phyloP scores from a whole-genome alignment of 176 grass and related monocot genomes.

The Chrysopogon serrulatus region DNA sequence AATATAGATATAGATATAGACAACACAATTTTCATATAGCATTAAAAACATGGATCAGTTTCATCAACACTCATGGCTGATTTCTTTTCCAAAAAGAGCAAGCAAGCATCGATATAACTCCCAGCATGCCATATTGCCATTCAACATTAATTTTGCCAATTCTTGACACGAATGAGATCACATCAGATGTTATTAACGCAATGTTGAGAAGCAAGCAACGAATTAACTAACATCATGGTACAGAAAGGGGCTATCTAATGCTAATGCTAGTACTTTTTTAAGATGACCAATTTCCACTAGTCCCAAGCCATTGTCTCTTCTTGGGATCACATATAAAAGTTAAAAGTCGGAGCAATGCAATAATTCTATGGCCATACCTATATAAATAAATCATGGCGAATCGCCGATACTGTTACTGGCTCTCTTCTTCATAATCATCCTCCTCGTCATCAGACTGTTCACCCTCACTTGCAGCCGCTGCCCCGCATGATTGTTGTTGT shows the following conservation, averaged over 20 bases:
- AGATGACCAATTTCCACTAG: constrained; percentile 1
- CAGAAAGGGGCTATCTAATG: constrained; percentile 13
- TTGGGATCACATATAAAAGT: constrained; percentile 2
- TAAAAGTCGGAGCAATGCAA: constrained; percentile 30
- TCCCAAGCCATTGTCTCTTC: neutral
- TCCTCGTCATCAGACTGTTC: constrained; percentile 31
- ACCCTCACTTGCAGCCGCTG: neutral
- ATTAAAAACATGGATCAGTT: neutral
- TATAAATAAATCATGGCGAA: constrained; percentile 1
- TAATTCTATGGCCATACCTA: constrained; percentile 1
- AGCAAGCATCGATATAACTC: neutral
- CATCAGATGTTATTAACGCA: constrained; percentile 25
- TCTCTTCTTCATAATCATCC: constrained; percentile 27
- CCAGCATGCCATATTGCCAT: neutral
- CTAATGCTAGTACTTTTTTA: constrained; percentile 12
- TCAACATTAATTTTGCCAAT: neutral
- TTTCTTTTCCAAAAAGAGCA: neutral
- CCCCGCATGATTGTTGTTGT: constrained; percentile 13
- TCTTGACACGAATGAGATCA: constrained; percentile 21
- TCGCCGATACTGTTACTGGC: constrained; percentile 18
- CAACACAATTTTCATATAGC: neutral
- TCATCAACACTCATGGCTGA: neutral
- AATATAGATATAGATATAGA: too few species aligned
- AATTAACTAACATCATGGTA: constrained; percentile 25
- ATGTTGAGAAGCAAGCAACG: constrained; percentile 17